Conservation (phyloP, 73 alveolate species). For the Durusdinium trenchii region DNA sequence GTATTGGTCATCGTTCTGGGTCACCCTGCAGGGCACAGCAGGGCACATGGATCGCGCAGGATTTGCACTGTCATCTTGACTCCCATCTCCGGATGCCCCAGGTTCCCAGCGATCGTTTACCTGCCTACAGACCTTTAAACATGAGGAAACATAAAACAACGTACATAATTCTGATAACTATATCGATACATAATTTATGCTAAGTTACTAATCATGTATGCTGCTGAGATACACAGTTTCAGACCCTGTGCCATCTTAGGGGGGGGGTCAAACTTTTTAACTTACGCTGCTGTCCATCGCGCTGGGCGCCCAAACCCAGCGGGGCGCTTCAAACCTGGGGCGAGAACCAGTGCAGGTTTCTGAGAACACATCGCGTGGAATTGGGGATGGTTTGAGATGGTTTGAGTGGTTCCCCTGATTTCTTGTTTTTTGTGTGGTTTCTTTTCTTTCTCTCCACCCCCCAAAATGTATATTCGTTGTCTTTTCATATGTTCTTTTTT, state of each 20-base stretch:
- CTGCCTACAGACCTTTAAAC: no score
- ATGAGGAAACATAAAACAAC: neutral
- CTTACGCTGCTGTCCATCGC: no score
- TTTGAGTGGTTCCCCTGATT: neutral
- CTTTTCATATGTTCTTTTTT: neutral
- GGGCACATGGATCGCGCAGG: no score
- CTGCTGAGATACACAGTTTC: neutral
- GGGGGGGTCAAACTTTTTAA: no score
- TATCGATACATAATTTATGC: neutral
- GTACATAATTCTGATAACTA: neutral
- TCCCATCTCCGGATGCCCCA: no score
- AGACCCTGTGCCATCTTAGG: neutral
- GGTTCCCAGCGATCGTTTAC: no score
- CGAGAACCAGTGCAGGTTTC: no score
- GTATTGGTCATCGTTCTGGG: no score
- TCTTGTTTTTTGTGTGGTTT: neutral
- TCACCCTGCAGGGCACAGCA: no score
- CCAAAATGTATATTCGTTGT: neutral
- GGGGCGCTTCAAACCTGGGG: conserved; percentile 39
- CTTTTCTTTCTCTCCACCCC: neutral
- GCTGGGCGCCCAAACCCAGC: neutral
- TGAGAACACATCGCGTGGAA: no score
- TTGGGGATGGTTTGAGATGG: no score
- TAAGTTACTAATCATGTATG: neutral
- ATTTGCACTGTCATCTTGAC: no score